Evolutionary conservation across 495 filamentous ascomycete species (phyloP).

Genomic region (Daldinia grandis): DNA sequence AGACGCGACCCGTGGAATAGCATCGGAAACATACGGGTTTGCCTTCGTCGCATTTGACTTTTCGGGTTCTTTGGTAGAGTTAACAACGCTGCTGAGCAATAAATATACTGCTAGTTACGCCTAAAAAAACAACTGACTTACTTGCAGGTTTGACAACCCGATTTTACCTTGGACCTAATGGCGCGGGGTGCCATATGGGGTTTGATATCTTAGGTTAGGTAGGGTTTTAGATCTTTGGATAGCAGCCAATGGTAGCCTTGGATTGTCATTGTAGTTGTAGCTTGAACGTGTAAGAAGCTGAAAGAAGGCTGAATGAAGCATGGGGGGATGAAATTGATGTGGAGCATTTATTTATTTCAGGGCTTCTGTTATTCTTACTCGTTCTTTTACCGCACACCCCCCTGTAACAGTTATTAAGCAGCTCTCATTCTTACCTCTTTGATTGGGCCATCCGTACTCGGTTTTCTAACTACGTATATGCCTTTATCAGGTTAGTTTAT

Average conservation of each 20-base stretch:
- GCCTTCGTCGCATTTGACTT: slow-evolving; percentile 67
- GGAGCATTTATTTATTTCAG: neutral
- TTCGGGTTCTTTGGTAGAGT: slow-evolving; percentile 49
- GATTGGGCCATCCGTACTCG: neutral
- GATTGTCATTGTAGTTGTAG: neutral
- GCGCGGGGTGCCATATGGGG: slow-evolving; percentile 12
- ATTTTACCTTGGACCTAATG: slow-evolving; percentile 50
- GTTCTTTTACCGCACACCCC: neutral
- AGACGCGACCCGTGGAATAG: slow-evolving; percentile 62
- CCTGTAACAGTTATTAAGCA: neutral
- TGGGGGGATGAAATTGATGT: neutral
- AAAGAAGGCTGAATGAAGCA: neutral
- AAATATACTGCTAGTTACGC: too few relatives aligned
- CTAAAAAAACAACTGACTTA: too few relatives aligned
- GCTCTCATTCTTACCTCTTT: neutral
- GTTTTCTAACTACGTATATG: neutral
- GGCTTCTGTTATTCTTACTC: neutral
- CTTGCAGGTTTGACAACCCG: slow-evolving; percentile 65
- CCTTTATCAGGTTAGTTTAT: neutral
- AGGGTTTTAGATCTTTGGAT: neutral
- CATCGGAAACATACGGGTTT: slow-evolving; percentile 63
- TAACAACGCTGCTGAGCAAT: neutral
- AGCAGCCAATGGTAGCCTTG: neutral
- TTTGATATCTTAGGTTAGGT: neutral
- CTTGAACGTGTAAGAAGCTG: neutral